Percentiles rank a stretch among this genome's conserved stretches.
These are phyloP conservation scores for Trichoderma semiorbis DNA, from an alignment of 2,329 filamentous ascomycete species.

Conservation along the genomic window DNA sequence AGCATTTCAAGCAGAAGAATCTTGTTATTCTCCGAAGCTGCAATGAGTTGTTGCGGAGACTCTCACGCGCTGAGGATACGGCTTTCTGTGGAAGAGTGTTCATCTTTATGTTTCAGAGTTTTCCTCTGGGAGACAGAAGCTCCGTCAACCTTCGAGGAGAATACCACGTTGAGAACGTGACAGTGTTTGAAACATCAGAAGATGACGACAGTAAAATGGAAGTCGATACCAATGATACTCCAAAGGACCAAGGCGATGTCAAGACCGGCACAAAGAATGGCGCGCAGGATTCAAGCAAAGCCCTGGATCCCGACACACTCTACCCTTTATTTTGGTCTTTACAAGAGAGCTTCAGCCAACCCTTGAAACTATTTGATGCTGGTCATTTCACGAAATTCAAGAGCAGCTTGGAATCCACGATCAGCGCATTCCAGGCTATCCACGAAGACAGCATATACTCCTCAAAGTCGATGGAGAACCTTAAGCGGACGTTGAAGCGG, in stretches of 20 bases:
- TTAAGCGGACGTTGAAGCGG: constrained; percentile 64
- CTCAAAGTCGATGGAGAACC: constrained; percentile 58
- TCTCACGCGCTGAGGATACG: constrained; percentile 95
- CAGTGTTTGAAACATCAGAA: constrained; percentile 62
- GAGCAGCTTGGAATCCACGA: constrained; percentile 65
- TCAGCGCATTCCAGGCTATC: constrained; percentile 51
- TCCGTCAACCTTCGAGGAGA: constrained; percentile 95
- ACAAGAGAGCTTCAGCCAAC: constrained; percentile 88
- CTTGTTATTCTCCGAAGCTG: constrained; percentile 89
- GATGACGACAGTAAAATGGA: constrained; percentile 53
- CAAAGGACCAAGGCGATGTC: constrained; percentile 31
- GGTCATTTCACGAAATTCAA: constrained; percentile 77
- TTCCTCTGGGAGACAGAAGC: constrained; percentile 92
- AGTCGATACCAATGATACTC: constrained; percentile 52
- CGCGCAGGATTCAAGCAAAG: constrained; percentile 46
- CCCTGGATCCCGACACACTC: constrained; percentile 65
- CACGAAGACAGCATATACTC: constrained; percentile 45
- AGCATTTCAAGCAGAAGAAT: constrained; percentile 77
- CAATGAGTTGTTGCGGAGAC: constrained; percentile 87
- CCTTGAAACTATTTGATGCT: constrained; percentile 73
- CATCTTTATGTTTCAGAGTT: constrained; percentile 98
- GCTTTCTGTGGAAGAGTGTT: constrained; percentile 97
- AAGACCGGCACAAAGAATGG: constrained; percentile 39
- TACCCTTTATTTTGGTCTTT: constrained; percentile 95
- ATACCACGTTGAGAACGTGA: constrained; percentile 94